Evolutionary conservation across 1,284 basidiomycete genomes (phyloP).

Genomic region (Rhodotorula sp.): DNA sequence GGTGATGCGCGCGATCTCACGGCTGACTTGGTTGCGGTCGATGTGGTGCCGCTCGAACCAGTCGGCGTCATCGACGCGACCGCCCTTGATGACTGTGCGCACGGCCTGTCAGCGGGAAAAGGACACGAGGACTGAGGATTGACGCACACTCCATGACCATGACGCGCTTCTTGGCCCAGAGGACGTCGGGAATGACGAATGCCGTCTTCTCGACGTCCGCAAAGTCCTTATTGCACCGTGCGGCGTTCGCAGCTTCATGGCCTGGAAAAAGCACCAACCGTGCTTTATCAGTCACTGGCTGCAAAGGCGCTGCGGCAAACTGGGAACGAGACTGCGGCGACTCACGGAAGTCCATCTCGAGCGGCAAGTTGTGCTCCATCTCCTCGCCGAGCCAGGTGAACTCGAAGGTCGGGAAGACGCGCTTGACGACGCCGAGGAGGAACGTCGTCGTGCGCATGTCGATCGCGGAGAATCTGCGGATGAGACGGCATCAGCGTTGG

Average conservation of each 20-base stretch:
- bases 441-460: conserved; percentile 60
- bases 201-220: conserved; percentile 63
- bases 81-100: conserved; percentile 63
- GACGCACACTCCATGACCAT: conserved; percentile 81
- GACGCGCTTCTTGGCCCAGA: conserved; percentile 78
- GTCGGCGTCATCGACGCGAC: conserved; percentile 80
- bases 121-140: not conserved
- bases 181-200: conserved; percentile 85
- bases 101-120: not conserved
- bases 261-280: conserved; percentile 47
- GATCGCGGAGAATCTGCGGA: conserved; percentile 74
- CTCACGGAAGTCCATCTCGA: conserved; percentile 83
- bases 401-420: conserved; percentile 78
- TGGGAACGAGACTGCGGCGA: not conserved
- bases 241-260: conserved; percentile 85
- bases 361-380: conserved; percentile 73
- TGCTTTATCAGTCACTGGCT: not conserved
- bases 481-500: too few relatives aligned
- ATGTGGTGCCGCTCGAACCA: conserved; percentile 82
- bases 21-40: conserved; percentile 63
- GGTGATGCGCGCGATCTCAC: conserved; percentile 62
- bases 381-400: conserved; percentile 91
- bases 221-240: conserved; percentile 72
- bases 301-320: not conserved
- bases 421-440: conserved; percentile 74